Conservation (phyloP, 768 basidiomycete species). For the Rhizopogon salebrosus region DNA sequence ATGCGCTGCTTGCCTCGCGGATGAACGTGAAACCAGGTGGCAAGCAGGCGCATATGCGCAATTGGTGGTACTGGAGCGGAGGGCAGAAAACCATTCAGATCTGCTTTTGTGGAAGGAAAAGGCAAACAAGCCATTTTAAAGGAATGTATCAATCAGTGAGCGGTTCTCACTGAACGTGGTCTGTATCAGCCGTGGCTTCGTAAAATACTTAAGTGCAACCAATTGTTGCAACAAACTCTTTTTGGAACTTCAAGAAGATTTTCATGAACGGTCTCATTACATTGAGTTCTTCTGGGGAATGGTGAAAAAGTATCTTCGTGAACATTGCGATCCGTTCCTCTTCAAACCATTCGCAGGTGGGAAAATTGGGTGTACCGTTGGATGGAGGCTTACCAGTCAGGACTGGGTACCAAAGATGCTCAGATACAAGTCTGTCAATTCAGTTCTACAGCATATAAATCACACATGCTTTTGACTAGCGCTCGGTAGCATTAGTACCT, state of each 20-base stretch:
- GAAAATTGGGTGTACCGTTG: constrained; percentile 10
- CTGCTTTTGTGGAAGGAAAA: too few relatives aligned
- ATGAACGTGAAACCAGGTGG: constrained; percentile 24
- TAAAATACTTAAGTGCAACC: too few relatives aligned
- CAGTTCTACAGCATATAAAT: constrained; percentile 17
- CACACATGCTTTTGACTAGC: constrained; percentile 11
- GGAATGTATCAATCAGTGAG: constrained; percentile 29
- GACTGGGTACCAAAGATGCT: constrained; percentile 9
- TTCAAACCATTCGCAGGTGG: constrained; percentile 10
- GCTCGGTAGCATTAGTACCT: background rate
- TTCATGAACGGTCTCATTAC: constrained; percentile 12
- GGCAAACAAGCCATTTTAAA: constrained; percentile 25
- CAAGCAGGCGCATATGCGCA: constrained; percentile 1
- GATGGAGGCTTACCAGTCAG: constrained; percentile 8
- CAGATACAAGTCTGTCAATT: background rate
- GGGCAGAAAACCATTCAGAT: too few relatives aligned
- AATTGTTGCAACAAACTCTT: constrained; percentile 12
- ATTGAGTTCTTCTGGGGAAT: constrained; percentile 24
- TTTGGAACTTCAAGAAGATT: background rate
- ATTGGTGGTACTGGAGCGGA: too few relatives aligned
- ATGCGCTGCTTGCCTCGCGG: constrained; percentile 11
- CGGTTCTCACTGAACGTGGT: constrained; percentile 22
- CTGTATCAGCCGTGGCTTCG: constrained; percentile 7
- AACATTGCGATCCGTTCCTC: constrained; percentile 14
- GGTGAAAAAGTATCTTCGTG: too few relatives aligned